Base-by-base conservation (phyloP, 371 early-diverging fungal species). In the Nematocida minor region DNA sequence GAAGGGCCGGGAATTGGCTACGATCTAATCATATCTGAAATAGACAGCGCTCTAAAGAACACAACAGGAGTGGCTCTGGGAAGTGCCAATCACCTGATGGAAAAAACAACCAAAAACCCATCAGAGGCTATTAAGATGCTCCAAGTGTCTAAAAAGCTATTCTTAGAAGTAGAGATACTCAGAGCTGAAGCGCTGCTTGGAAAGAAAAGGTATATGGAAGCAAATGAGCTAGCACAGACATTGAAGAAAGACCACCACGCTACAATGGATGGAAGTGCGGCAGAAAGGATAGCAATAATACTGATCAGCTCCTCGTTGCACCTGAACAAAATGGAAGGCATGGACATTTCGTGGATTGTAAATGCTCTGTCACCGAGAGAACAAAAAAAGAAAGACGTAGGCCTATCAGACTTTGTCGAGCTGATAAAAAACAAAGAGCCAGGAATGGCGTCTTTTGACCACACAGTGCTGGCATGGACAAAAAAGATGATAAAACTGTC, bases 121-220 rank as follows among this genome's bases (percentile, higher is more conserved):
- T 16, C 14, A 51, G 18, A 27, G 16, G 29, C 42, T 9, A 4
- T 49, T 25, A 9, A 36, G 20, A 14, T 34, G 36, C 14, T 62
- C 25, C 14, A 47, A 9, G n/a, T 29, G 4, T 62, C 63, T 22
- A 62, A 74, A 40, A 62, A 22, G 25, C 34, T 74, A 4, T n/a
- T 6, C 2, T n/a, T 48, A 20, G 53, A 40, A 22, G 7, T 74
- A 18, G 77, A 74, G 36, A 32, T 74, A n/a, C 32, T 74, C 1
- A 27, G 63, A 20, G 77, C 77, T 2, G 40, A 74, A 27, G 62
- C 47, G 36, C 34, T 74, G 16, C 31, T 46, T 7, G 4, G 7
- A 4, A 63, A 55, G 31, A 74, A 74, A 66, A 64, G 77, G 42
- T 74, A 74, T 27, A 18, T 16, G 4, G 77, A 74, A 27, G 66